phyloP scores from a whole-genome alignment of 768 basidiomycete species.

The Mycena pura region DNA sequence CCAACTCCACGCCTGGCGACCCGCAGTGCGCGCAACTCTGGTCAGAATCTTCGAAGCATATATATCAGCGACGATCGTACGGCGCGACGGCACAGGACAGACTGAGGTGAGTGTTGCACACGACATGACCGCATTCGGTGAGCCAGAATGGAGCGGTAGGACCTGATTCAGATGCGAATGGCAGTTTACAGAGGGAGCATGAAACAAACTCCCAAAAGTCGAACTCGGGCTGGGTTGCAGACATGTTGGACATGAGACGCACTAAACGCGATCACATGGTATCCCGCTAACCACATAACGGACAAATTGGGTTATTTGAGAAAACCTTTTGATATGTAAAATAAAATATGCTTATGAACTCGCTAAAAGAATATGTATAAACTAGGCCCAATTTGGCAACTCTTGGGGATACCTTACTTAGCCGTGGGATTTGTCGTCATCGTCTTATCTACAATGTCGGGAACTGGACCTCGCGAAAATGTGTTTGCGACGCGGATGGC shows the following conservation, averaged over 20 bases:
- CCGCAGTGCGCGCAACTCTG: slow-evolving; percentile 80
- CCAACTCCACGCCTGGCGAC: slow-evolving; percentile 65
- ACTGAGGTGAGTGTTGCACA: slow-evolving; percentile 90
- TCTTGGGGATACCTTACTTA: not conserved
- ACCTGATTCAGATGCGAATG: slow-evolving; percentile 60
- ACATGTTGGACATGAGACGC: slow-evolving; percentile 45
- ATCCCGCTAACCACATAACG: too few relatives aligned
- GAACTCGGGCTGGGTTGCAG: slow-evolving; percentile 44
- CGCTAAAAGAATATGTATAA: too few relatives aligned
- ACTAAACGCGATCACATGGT: slow-evolving; percentile 5
- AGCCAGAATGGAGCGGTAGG: slow-evolving; percentile 83
- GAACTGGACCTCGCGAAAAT: slow-evolving; percentile 88
- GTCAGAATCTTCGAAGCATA: slow-evolving; percentile 59
- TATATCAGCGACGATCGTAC: not conserved
- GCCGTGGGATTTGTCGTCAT: not conserved
- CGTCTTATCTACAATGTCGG: slow-evolving; percentile 68
- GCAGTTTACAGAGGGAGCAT: slow-evolving; percentile 74
- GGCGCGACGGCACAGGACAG: slow-evolving; percentile 29
- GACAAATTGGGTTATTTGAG: too few relatives aligned
- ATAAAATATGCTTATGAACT: too few relatives aligned
- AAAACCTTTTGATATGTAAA: too few relatives aligned
- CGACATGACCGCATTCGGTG: slow-evolving; percentile 85
- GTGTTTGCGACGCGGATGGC: slow-evolving; percentile 98
- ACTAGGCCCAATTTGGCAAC: not conserved
- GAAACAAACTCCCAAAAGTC: slow-evolving; percentile 85